Percentiles rank a stretch among this genome's conserved stretches.
These are phyloP conservation scores for Beta macrorhiza DNA, from an alignment of 179 eudicot genomes.

Conservation along the genomic window DNA sequence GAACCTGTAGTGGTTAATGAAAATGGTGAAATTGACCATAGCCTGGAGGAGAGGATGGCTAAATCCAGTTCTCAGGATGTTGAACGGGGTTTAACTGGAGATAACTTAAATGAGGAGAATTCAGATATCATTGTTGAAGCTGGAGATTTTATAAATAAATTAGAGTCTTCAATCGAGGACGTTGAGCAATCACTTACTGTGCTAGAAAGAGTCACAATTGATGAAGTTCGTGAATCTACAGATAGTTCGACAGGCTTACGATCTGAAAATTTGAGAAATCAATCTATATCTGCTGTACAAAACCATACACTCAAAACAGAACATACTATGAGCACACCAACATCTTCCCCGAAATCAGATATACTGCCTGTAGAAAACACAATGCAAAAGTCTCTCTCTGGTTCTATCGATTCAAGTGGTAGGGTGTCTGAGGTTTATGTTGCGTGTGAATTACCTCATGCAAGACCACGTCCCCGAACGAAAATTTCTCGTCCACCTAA, in stretches of 20 bases:
- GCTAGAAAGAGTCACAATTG: conserved; percentile 19
- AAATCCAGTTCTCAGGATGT: conserved; percentile 34
- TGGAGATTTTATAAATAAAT: conserved; percentile 19
- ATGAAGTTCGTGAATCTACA: conserved; percentile 25
- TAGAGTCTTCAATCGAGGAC: conserved; percentile 27
- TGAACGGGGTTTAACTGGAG: conserved; percentile 25
- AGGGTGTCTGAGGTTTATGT: conserved; percentile 41
- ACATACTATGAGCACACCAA: conserved; percentile 16
- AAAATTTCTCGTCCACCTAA: conserved; percentile 49
- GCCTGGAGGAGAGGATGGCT: conserved; percentile 35
- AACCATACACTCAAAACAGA: conserved; percentile 25
- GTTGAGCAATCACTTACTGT: conserved; percentile 20
- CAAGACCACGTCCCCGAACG: conserved; percentile 35
- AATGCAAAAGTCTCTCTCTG: conserved; percentile 31
- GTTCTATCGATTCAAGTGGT: conserved; percentile 33
- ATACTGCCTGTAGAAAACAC: conserved; percentile 19
- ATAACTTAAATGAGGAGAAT: conserved; percentile 21
- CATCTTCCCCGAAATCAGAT: conserved; percentile 36
- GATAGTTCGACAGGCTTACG: conserved; percentile 19
- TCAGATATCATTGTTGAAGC: conserved; percentile 21
- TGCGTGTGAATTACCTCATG: conserved; percentile 29
- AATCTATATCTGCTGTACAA: conserved; percentile 28
- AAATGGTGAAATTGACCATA: conserved; percentile 47
- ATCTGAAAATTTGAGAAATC: conserved; percentile 27
- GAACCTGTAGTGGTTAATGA: conserved; percentile 70